phyloP scores from a whole-genome alignment of 805 yeast genomes.

The Ogataea trehaloabstinens region DNA sequence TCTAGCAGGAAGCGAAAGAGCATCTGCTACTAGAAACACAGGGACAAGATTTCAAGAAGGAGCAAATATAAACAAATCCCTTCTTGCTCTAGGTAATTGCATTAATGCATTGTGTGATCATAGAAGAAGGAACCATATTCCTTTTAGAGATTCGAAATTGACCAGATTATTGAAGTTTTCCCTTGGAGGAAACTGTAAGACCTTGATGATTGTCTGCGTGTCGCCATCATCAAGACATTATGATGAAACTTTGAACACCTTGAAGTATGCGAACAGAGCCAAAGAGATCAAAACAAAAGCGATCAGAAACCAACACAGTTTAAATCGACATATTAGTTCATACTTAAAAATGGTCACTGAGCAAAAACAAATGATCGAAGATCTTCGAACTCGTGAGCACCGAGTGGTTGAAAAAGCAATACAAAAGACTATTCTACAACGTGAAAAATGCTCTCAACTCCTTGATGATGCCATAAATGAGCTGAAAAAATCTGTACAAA shows the following conservation, averaged over 20 bases:
- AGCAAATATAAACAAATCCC: slow-evolving; percentile 86
- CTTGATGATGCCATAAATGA: slow-evolving; percentile 42
- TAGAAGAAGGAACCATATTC: slow-evolving; percentile 68
- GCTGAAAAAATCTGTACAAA: slow-evolving; percentile 39
- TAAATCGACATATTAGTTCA: slow-evolving; percentile 82
- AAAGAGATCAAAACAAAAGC: slow-evolving; percentile 85
- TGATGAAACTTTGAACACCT: slow-evolving; percentile 89
- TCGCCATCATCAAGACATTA: slow-evolving; percentile 85
- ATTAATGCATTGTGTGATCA: slow-evolving; percentile 87
- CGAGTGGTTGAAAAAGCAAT: slow-evolving; percentile 39
- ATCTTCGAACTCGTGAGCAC: slow-evolving; percentile 55
- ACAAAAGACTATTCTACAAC: slow-evolving; percentile 32
- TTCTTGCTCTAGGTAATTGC: slow-evolving; percentile 89
- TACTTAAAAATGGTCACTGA: slow-evolving; percentile 82
- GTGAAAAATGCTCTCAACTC: slow-evolving; percentile 39
- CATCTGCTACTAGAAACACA: slow-evolving; percentile 81
- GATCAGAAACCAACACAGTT: slow-evolving; percentile 66
- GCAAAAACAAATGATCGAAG: slow-evolving; percentile 72
- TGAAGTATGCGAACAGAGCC: slow-evolving; percentile 89
- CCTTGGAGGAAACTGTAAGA: slow-evolving; percentile 90
- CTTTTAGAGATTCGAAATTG: slow-evolving; percentile 87
- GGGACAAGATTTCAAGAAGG: slow-evolving; percentile 86
- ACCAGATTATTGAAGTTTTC: slow-evolving; percentile 87
- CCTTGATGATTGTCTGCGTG: slow-evolving; percentile 94
- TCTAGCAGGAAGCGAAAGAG: slow-evolving; percentile 93